Base-by-base conservation (phyloP, 192 early-diverging fungal species). In the Obelidium mucronatum region DNA sequence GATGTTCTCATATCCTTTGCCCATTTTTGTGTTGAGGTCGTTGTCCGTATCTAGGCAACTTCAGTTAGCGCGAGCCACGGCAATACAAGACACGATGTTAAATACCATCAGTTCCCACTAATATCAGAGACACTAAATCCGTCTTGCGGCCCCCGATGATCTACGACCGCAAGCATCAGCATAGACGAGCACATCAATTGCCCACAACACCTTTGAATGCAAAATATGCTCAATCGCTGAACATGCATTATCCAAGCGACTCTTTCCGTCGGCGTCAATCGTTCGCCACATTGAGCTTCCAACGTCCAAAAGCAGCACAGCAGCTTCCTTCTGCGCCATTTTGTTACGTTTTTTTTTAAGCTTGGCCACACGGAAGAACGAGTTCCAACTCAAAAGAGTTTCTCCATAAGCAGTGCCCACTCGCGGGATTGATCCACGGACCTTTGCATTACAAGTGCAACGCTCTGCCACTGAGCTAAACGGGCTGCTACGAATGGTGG, bases 121-220 rank as follows among this genome's bases (percentile, higher is more conserved):
- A 68, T 35, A 93, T 56, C 0, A 93, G 68, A 31, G 82, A 80
- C 33, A 90, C 87, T 35, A 83, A 74, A 61, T 93, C 92, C 11
- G 84, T 86, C 74, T 93, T 93, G n/a, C 90, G 74, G 30, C 84
- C 87, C 40, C 79, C 78, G 37, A 92, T 81, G 17, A 93, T 83
- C 91, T 93, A 39, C 3, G 17, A 1, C 42, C 31, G 13, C 15
- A 61, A 11, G 8, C 36, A 15, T 31, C 26, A 67, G 35, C 5
- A 67, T 15, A 15, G 39, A 11, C 13, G 19, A 39, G 19, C n/a
- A n/a, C n/a, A n/a, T n/a, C n/a, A n/a, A n/a, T n/a, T n/a, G n/a
- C n/a, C n/a, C n/a, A n/a, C n/a, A n/a, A n/a, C 33, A 87, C 82
- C 73, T 83, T 82, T 56, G 74, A 66, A 61, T 86, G 73, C 30